These are phyloP conservation scores for Hymenoscyphus repandus DNA, from an alignment of 2,329 filamentous ascomycete genomes.

Conservation along the genomic window DNA sequence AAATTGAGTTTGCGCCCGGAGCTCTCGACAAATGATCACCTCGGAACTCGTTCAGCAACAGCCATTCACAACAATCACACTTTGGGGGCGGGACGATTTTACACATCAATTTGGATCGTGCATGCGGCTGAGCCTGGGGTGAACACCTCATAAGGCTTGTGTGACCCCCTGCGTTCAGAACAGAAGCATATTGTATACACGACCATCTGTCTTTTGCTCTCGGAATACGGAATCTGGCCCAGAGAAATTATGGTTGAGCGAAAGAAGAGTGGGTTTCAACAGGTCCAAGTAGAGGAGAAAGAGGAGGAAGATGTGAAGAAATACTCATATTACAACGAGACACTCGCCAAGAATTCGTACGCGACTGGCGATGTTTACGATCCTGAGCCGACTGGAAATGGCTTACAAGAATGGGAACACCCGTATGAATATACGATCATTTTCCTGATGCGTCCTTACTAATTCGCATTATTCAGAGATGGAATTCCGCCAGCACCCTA, in stretches of 20 bases:
- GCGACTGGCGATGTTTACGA: conserved; percentile 13
- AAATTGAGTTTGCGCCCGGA: too few species aligned
- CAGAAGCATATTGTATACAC: too few species aligned
- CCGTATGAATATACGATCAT: neutral
- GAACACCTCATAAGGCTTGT: too few species aligned
- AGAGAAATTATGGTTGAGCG: too few species aligned
- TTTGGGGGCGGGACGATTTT: too few species aligned
- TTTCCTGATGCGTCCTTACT: neutral
- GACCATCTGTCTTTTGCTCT: neutral
- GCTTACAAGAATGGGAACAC: conserved; percentile 9
- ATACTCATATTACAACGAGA: conserved; percentile 4
- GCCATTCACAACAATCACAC: too few species aligned
- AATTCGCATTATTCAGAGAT: neutral
- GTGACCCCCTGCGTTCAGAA: too few species aligned
- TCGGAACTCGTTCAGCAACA: too few species aligned
- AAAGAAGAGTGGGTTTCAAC: neutral
- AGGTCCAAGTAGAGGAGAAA: neutral
- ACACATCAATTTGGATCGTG: too few species aligned
- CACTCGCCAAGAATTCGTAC: conserved; percentile 9
- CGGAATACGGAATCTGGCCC: neutral
- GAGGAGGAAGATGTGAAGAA: neutral
- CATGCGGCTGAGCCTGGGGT: too few species aligned
- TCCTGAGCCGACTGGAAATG: neutral
- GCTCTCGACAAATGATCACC: too few species aligned
- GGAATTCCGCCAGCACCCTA: conserved; percentile 2